Percentiles rank a stretch among this genome's conserved stretches.
Conservation (phyloP, 306 rosid species). For the Prunus dulcis region DNA sequence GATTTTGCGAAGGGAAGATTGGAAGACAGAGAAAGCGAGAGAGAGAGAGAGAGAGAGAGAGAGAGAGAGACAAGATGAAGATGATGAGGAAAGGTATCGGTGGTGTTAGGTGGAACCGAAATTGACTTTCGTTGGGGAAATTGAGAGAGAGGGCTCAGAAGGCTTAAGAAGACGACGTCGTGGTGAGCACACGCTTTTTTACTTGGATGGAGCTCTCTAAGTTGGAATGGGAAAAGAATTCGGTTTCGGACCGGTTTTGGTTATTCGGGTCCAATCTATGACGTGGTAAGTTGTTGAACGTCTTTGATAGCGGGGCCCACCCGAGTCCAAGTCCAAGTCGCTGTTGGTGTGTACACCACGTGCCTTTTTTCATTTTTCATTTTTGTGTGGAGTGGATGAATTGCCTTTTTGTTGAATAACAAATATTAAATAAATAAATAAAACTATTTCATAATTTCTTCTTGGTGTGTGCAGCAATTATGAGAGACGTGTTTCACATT, state of each 20-base stretch:
- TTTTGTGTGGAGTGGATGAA: background rate
- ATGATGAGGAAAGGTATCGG: background rate
- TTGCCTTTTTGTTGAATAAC: background rate
- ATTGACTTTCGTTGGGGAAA: background rate
- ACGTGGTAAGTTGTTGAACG: background rate
- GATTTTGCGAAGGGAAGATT: background rate
- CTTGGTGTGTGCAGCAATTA: background rate
- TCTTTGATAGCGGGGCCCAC: background rate
- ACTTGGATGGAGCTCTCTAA: conserved; percentile 5
- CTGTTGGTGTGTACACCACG: conserved; percentile 1
- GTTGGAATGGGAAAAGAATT: background rate
- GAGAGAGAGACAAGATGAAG: conserved; percentile 1
- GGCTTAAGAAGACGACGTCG: conserved; percentile 31
- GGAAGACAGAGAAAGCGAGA: background rate
- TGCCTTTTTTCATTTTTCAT: background rate
- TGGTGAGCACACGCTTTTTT: conserved; percentile 51
- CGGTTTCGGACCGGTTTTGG: background rate
- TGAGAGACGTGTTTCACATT: background rate
- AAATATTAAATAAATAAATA: no score
- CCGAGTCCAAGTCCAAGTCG: background rate
- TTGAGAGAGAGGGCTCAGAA: background rate
- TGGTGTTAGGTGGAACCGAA: conserved; percentile 11
- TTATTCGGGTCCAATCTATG: background rate
- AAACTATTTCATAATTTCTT: background rate
- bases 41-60: background rate